These are phyloP conservation scores for Styphnolobium japonicum DNA, from an alignment of 306 rosid species.

Conservation along the genomic window DNA sequence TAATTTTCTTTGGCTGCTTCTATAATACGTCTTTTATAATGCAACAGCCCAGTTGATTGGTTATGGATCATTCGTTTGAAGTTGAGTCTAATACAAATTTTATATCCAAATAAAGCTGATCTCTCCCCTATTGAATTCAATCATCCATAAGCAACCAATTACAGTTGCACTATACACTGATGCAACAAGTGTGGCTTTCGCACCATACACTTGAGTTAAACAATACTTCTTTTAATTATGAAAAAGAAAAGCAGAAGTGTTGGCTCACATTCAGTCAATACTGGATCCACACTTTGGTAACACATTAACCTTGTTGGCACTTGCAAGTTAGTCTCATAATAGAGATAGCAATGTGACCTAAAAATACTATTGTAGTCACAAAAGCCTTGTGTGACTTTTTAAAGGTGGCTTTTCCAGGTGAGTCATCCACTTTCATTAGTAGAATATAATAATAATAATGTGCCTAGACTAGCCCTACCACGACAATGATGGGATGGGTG, in stretches of 20 bases:
- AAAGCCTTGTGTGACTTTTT: neutral
- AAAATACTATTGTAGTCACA: neutral
- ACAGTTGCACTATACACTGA: neutral
- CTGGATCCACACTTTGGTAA: neutral
- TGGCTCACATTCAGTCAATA: neutral
- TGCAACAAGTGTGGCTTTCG: neutral
- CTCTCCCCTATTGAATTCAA: neutral
- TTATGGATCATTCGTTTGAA: neutral
- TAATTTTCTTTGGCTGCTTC: neutral
- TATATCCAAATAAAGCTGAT: neutral
- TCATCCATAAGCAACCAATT: neutral
- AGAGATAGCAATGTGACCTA: neutral
- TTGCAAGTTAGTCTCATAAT: neutral
- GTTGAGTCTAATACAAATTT: neutral
- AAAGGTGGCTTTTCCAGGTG: neutral
- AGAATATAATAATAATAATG: neutral
- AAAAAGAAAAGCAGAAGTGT: neutral
- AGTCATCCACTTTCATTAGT: neutral
- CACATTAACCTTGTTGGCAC: neutral
- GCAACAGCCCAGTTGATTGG: no score
- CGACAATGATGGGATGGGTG: neutral
- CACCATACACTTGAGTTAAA: neutral
- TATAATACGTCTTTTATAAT: no score
- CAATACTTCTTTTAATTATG: neutral
- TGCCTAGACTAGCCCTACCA: slow-evolving; percentile 1